Conservation (phyloP, 106 monocot genomes). For the Dendrobium officinale region DNA sequence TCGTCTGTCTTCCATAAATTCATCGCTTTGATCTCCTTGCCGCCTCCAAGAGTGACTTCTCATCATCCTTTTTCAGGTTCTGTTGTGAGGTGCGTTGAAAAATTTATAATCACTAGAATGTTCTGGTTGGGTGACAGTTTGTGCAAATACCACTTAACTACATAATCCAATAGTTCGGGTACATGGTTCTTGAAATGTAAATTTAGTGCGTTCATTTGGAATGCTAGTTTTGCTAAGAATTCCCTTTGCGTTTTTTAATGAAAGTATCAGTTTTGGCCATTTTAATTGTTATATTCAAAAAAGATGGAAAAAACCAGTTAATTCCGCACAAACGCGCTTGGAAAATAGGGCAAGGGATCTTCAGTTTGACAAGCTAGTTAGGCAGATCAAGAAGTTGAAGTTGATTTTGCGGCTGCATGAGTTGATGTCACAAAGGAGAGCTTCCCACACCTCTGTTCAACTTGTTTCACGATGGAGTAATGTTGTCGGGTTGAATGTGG, state of each 20-base stretch:
- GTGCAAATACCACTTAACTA: neutral
- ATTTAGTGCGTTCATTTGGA: neutral
- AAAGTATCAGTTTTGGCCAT: neutral
- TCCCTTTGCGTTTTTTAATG: neutral
- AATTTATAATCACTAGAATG: neutral
- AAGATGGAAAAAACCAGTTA: conserved; percentile 64
- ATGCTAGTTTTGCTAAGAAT: neutral
- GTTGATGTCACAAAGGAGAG: conserved; percentile 30
- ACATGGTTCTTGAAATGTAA: neutral
- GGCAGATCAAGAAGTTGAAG: conserved; percentile 42
- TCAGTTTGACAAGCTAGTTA: conserved; percentile 49
- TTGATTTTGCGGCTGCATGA: conserved; percentile 30
- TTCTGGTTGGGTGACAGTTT: neutral
- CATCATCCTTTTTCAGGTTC: neutral
- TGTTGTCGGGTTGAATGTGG: conserved; percentile 33
- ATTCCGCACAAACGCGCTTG: conserved; percentile 62
- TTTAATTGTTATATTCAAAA: conserved; percentile 13
- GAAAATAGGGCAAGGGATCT: conserved; percentile 65
- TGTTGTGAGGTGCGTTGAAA: neutral
- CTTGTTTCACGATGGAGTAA: conserved; percentile 55
- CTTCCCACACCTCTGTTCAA: conserved; percentile 43
- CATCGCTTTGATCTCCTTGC: too few relatives aligned
- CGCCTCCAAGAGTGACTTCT: neutral
- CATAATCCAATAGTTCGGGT: neutral
- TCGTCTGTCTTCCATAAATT: too few relatives aligned